These are phyloP conservation scores for Rubia yunnanensis DNA, from an alignment of 257 asterid species.

Conservation along the genomic window DNA sequence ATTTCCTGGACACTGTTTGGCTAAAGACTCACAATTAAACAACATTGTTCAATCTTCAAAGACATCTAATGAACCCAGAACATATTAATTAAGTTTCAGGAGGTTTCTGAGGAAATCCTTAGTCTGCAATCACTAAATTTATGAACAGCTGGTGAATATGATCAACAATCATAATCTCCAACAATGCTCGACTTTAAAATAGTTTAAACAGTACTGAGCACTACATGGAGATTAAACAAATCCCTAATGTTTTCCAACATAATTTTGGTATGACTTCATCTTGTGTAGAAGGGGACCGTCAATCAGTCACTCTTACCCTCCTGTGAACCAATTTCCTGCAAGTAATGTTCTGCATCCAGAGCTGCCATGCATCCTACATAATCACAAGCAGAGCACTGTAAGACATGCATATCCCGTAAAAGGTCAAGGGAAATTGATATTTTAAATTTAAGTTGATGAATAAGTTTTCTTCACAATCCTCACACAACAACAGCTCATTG, in stretches of 20 bases:
- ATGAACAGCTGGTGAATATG: not conserved
- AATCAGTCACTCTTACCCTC: conserved; percentile 91
- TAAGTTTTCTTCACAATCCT: not conserved
- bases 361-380: conserved; percentile 96
- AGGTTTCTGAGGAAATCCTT: not conserved
- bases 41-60: not conserved
- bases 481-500: not conserved
- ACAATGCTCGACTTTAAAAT: not conserved
- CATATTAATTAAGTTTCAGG: not conserved
- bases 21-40: not conserved
- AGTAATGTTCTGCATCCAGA: conserved; percentile 90
- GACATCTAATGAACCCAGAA: not conserved
- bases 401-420: not conserved
- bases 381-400: not conserved
- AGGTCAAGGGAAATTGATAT: too few species aligned
- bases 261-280: conserved; percentile 16
- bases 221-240: not conserved
- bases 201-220: not conserved
- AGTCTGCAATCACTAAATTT: not conserved
- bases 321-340: conserved; percentile 78
- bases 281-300: conserved; percentile 12
- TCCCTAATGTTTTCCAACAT: not conserved
- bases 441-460: too few species aligned
- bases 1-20: too few species aligned
- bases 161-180: not conserved